Percentiles rank a stretch among this genome's conserved stretches.
Evolutionary conservation across 2,329 filamentous ascomycete species (phyloP).

Genomic region (Mycosphaerelloides madeirae): DNA sequence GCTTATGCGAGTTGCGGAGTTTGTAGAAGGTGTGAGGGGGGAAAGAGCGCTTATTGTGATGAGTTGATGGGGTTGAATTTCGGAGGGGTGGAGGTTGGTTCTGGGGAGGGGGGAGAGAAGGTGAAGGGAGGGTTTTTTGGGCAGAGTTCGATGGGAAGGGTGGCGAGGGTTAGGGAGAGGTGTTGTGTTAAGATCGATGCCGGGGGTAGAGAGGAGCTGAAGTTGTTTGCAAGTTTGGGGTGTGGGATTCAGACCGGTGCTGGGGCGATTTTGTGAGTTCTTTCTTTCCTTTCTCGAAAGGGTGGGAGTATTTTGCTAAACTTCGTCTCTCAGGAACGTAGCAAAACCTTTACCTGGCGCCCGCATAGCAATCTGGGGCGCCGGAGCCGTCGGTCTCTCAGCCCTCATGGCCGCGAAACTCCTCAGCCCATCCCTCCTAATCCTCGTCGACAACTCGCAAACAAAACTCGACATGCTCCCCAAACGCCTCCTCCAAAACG

Average conservation of each 20-base stretch:
- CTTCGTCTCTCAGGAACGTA: slow-evolving; percentile 15
- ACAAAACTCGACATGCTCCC: slow-evolving; percentile 19
- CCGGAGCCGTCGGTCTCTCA: slow-evolving; percentile 21
- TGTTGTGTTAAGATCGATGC: slow-evolving; percentile 16
- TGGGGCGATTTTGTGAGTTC: slow-evolving; percentile 21
- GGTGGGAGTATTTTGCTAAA: neutral
- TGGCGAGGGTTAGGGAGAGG: slow-evolving; percentile 16
- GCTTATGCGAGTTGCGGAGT: slow-evolving; percentile 14
- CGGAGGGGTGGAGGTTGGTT: slow-evolving; percentile 9
- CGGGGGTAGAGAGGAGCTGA: slow-evolving; percentile 16
- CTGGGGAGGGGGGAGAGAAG: slow-evolving; percentile 7
- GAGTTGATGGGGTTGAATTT: slow-evolving; percentile 16
- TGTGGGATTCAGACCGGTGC: slow-evolving; percentile 25
- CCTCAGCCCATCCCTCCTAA: slow-evolving; percentile 3
- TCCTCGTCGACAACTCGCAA: slow-evolving; percentile 20
- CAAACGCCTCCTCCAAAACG: slow-evolving; percentile 10
- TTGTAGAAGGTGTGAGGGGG: slow-evolving; percentile 15
- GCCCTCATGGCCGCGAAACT: slow-evolving; percentile 18
- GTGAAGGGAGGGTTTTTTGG: slow-evolving; percentile 22
- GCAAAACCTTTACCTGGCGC: slow-evolving; percentile 14
- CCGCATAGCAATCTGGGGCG: slow-evolving; percentile 19
- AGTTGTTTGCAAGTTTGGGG: slow-evolving; percentile 18
- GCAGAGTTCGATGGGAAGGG: slow-evolving; percentile 20
- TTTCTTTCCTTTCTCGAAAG: neutral
- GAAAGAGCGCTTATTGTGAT: slow-evolving; percentile 18